Base-by-base conservation (phyloP, 495 filamentous ascomycete species). In the Penicillium bovifimosum region DNA sequence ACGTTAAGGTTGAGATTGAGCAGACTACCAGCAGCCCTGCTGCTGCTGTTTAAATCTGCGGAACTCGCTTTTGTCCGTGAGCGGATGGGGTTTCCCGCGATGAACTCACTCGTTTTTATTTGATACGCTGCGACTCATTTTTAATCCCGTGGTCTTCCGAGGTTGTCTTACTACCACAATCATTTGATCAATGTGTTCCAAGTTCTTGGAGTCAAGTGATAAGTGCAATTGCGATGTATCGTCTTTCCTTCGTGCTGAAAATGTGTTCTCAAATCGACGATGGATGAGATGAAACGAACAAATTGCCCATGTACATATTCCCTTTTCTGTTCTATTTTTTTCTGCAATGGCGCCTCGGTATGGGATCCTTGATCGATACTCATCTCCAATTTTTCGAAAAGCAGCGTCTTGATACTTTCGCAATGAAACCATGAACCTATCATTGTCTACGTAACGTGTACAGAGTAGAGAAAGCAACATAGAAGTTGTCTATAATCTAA, bases 1-100 rank as follows among this genome's bases (percentile, higher is more conserved):
- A 81, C 42, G 66, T 80, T 28, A 72, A 79, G 56, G 71, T 76
- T 13, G 75, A 79, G 54, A 67, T 64, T 27, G 64, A 66, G 55
- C 61, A 66, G 48, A 58, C 71, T 17, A 52, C 71, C 10, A 51
- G 50, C 44, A 54, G 56, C 51, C 58, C 65, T 9, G 47, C 69
- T 35, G 65, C 66, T 40, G 52, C 58, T 38, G 11, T 63, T 20
- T 70, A 72, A 68, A 56, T 50, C 33, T 50, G n/a, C 14, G 36
- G 6, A 28, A 2, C n/a, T 26, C 27, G 10, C 24, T 17, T 28
- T 28, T 26, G 24, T 31, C 14, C 4, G 46, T 36, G 50, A 34
- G 29, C 46, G 38, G 38, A 17, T 39, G n/a, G 33, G 29, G 38
- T 47, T 10, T 43, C 20, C 20, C 4, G 20, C 39, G 20, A 10